These are phyloP conservation scores for Saprolegnia diclina DNA, from an alignment of 352 stramenopile genomes.

Conservation along the genomic window DNA sequence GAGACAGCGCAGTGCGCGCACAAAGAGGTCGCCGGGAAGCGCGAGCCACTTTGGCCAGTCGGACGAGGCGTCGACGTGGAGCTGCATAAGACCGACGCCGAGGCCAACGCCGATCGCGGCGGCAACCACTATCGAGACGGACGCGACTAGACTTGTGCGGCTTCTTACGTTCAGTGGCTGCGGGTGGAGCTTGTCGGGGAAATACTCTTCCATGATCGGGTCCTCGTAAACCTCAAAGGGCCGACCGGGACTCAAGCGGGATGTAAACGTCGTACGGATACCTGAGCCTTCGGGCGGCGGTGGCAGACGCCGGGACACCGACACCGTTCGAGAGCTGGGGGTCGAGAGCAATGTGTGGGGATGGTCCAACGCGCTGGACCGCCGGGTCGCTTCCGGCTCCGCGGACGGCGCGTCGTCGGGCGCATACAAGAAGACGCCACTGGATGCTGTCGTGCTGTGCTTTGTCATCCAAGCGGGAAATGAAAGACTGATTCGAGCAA, in stretches of 20 bases:
- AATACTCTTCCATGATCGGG: background rate
- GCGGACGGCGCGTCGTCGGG: too few relatives aligned
- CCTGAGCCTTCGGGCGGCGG: background rate
- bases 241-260: background rate
- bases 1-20: conserved; percentile 62
- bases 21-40: conserved; percentile 62
- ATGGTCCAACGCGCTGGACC: background rate
- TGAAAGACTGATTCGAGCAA: background rate
- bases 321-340: background rate
- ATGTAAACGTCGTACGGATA: background rate
- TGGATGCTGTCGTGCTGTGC: too few relatives aligned
- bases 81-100: conserved; percentile 43
- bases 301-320: background rate
- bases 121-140: conserved; percentile 26
- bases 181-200: background rate
- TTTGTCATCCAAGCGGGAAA: too few relatives aligned
- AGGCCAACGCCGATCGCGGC: conserved; percentile 32
- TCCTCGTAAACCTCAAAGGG: background rate
- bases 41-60: conserved; percentile 41
- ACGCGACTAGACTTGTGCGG: background rate
- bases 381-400: too few relatives aligned
- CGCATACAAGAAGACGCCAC: too few relatives aligned
- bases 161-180: background rate
- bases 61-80: conserved; percentile 36
- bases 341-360: background rate